Evolutionary conservation across 1,284 basidiomycete genomes (phyloP), one percentile per base, ranked within the genome.

Genomic region (Rhodofomes roseus): DNA sequence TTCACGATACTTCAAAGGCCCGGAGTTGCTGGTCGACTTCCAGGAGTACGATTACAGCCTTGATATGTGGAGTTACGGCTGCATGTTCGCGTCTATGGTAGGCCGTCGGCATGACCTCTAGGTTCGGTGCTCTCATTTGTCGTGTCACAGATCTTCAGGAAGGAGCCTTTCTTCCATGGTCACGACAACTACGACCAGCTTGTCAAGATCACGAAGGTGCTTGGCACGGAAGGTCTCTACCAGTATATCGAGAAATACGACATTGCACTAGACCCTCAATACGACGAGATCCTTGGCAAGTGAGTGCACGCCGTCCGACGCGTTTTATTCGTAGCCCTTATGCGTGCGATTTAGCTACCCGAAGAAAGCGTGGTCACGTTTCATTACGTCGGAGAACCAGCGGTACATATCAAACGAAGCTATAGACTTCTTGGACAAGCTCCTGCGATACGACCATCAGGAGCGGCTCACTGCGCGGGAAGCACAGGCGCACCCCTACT

Each of bases 81-180:
- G 96, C 76, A 98, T 98, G 94, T 98, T 98, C 74, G 95, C 95
- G 14, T 94, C 92, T n/a, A 97, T 98, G 95, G 94, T 95, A 68
- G 65, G 81, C 70, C 39, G 25, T 16, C 46, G 51, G 43, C 48
- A 54, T 40, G 25, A 20, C 20, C 37, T 9, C 9, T 22, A 20
- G 39, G 39, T 1, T 22, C 41, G 6, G 11, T 6, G 20, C 2
- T 16, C 25, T 50, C 59, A 57, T 61, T 23, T 56, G 29, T 43
- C 36, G 41, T 54, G 40, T 56, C 50, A 55, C 68, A 96, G 94
- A 99, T 99, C 72, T 98, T 99, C 86, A 87, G 96, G 66, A 98
- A 98, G 77, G 96, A 99, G 72, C 96, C 96, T 14, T 97, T 99
- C 81, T 99, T 99, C 86, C 96, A 99, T 71, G 96, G 96, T 14